Base-by-base conservation (phyloP, 2,329 filamentous ascomycete genomes). In the Xylaria sp. region DNA sequence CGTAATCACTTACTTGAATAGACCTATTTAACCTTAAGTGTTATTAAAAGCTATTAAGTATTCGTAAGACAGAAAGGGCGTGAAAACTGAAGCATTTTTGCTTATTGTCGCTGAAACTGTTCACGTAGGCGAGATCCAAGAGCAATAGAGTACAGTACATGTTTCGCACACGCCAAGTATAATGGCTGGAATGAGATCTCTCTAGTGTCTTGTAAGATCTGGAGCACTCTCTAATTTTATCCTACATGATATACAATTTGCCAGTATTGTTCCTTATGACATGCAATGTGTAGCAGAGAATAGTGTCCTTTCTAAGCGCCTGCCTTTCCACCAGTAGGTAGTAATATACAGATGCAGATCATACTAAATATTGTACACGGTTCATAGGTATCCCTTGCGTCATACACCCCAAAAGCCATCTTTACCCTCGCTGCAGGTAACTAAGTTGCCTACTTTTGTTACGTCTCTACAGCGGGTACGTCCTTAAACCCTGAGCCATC, bases 241-340 rank as follows among this genome's bases (percentile, higher is more conserved):
- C 37, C 14, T 19, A 14, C n/a, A n/a, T n/a, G n/a, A 5, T 43
- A 54, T 23, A 59, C 35, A 43, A 37, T 54, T 33, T 42, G 28
- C 17, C 1, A 14, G 14, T 57, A 23, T 15, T 38, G 11, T 53
- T 58, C 42, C 35, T 50, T n/a, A n/a, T n/a, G 25, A 21, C 33
- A 54, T 59, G 11, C 25, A n/a, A n/a, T n/a, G n/a, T 42, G 21
- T 57, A 61, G 51, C 56, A 46, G n/a, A 43, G 21, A n/a, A 12
- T 57, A 11, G 17, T 33, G 37, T 45, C 17, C 47, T n/a, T 14
- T 31, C 56, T n/a, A n/a, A n/a, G n/a, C 15, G 15, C 17, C 40
- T 9, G n/a, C 7, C 38, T 21, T 42, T 40, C 49, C 42, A 7
- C 25, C n/a, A 40, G 45, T 31, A n/a, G 15, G n/a, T n/a, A n/a